phyloP scores from a whole-genome alignment of 371 early-diverging fungal genomes.

The Apophysomyces variabilis region DNA sequence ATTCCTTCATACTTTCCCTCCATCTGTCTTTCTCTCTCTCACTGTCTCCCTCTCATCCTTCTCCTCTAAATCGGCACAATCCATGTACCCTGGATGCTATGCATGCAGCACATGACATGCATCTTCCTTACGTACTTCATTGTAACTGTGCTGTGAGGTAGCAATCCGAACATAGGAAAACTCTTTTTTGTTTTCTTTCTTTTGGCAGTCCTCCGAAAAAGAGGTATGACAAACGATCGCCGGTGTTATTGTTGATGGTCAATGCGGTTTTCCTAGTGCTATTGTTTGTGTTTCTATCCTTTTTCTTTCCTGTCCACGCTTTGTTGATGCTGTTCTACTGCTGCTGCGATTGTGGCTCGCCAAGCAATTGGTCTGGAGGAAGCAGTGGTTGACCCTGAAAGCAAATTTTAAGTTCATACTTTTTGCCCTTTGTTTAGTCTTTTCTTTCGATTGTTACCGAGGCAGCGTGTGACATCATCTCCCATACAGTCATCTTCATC shows the following conservation, averaged over 20 bases:
- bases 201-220: background rate
- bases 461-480: constrained; percentile 55
- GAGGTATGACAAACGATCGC: constrained; percentile 11
- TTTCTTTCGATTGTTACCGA: constrained; percentile 22
- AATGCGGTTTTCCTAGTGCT: constrained; percentile 8
- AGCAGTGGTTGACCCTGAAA: constrained; percentile 14
- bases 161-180: background rate
- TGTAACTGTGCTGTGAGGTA: background rate
- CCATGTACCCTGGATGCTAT: background rate
- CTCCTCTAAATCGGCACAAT: no score
- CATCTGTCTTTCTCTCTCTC: background rate
- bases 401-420: constrained; percentile 1
- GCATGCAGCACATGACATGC: background rate
- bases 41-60: no score
- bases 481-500: constrained; percentile 71
- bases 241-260: constrained; percentile 10
- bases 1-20: background rate
- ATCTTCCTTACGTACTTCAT: background rate
- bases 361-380: constrained; percentile 10
- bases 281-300: constrained; percentile 8
- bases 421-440: background rate
- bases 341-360: constrained; percentile 10
- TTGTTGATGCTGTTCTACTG: constrained; percentile 8
- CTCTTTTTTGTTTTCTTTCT: background rate
- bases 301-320: background rate